Base-by-base conservation (phyloP, 2,329 filamentous ascomycete species). In the Sarocladiaceae sp. region DNA sequence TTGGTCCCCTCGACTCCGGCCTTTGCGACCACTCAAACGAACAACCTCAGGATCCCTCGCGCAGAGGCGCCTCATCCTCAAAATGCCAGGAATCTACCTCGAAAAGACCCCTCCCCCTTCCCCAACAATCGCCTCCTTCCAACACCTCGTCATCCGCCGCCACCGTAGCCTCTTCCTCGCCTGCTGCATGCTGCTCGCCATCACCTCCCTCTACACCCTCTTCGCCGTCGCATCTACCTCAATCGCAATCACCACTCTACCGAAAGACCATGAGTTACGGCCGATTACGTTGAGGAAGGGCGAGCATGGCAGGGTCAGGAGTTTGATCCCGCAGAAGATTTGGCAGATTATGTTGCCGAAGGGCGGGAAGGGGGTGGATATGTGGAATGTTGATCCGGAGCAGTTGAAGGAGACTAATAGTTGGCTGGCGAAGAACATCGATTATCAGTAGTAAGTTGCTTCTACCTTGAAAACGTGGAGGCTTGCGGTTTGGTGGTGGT, bases 321-420 rank as follows among this genome's bases (percentile, higher is more conserved):
- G 48, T 20, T 23, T 52, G 37, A 55, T 57, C 23, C 50, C 53
- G 7, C 54, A 29, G 18, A 48, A 52, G 40, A 55, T 55, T 36
- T 57, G 52, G 55, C 52, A 57, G 49, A 55, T 55, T 20, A 55
- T 53, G 50, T 40, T 55, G 23, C 50, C 52, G n/a, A 54, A 50
- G 47, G 2, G 48, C 44, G 10, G 22, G 12, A 33, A 46, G 15
- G 35, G 15, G 7, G 36, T 8, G n/a, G 29, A 48, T n/a, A 25
- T 48, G 17, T 48, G 33, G 15, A 26, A 33, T 25, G 37, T 46
- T 18, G 50, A 52, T 25, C 50, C 50, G 29, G 47, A 48, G 15
- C 44, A 54, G 48, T 15, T 51, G 17, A 25, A 29, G 20, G 53
- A 56, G 13, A 53, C 52, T 13, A 42, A 44, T 2, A 50, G 29